phyloP scores from a whole-genome alignment of 768 basidiomycete genomes.

The Nidularia pulvinata region DNA sequence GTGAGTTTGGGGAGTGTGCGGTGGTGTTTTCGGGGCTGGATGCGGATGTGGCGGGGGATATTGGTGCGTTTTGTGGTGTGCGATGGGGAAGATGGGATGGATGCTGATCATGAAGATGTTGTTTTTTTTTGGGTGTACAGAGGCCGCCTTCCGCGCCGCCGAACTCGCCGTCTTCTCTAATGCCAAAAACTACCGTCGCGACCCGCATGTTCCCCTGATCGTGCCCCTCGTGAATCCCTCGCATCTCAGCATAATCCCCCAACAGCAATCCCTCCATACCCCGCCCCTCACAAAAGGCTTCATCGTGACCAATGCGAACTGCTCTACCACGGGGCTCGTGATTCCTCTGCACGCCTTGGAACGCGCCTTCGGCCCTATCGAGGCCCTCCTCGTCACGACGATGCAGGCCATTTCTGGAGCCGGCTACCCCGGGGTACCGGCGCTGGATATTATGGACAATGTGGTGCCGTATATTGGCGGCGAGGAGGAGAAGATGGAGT shows the following conservation, averaged over 20 bases:
- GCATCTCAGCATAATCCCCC: conserved; percentile 82
- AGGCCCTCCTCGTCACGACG: conserved; percentile 89
- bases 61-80: conserved; percentile 54
- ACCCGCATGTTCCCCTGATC: conserved; percentile 91
- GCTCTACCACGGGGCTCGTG: conserved; percentile 92
- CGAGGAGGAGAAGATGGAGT: conserved; percentile 98
- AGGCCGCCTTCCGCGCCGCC: conserved; percentile 82
- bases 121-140: conserved; percentile 46
- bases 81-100: background rate
- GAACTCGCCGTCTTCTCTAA: conserved; percentile 96
- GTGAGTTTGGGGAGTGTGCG: conserved; percentile 77
- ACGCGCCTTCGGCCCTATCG: conserved; percentile 91
- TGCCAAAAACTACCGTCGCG: conserved; percentile 93
- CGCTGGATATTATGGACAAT: conserved; percentile 94
- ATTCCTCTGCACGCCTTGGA: conserved; percentile 93
- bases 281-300: conserved; percentile 81
- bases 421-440: conserved; percentile 94
- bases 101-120: too few species aligned
- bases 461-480: conserved; percentile 93
- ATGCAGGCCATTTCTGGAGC: conserved; percentile 98
- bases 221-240: conserved; percentile 94
- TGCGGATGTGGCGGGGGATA: conserved; percentile 91
- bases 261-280: conserved; percentile 72
- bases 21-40: conserved; percentile 97
- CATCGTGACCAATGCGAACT: conserved; percentile 99